phyloP scores from a whole-genome alignment of 352 stramenopile species.

The Pythium apleroticum region DNA sequence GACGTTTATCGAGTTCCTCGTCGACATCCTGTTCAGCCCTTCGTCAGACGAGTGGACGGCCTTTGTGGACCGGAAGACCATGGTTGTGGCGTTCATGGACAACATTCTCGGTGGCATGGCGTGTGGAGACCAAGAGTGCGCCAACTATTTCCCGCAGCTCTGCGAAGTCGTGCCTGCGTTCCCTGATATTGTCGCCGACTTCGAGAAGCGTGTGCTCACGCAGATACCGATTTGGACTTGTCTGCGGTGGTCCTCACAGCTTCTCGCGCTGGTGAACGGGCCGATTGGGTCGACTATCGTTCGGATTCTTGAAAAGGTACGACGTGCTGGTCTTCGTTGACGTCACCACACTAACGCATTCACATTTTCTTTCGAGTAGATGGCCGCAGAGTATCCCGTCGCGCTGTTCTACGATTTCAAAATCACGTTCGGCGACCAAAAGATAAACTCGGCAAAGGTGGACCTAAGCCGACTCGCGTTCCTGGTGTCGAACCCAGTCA shows the following conservation, averaged over 20 bases:
- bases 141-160: slow-evolving; percentile 75
- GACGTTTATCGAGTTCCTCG: slow-evolving; percentile 72
- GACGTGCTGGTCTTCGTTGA: neutral
- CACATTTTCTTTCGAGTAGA: slow-evolving; percentile 34
- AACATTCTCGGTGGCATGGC: slow-evolving; percentile 71
- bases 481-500: slow-evolving; percentile 61
- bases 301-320: slow-evolving; percentile 71
- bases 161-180: slow-evolving; percentile 62
- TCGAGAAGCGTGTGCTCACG: slow-evolving; percentile 45
- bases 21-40: slow-evolving; percentile 54
- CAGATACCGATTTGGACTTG: slow-evolving; percentile 79
- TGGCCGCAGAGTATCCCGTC: slow-evolving; percentile 67
- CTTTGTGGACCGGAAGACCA: slow-evolving; percentile 38
- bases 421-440: slow-evolving; percentile 48
- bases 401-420: slow-evolving; percentile 86
- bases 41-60: slow-evolving; percentile 36
- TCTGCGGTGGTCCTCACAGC: slow-evolving; percentile 71
- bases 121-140: slow-evolving; percentile 56
- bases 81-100: slow-evolving; percentile 49
- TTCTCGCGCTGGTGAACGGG: slow-evolving; percentile 70
- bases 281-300: slow-evolving; percentile 57
- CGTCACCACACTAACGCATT: neutral
- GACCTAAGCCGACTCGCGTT: slow-evolving; percentile 51
- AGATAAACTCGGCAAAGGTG: slow-evolving; percentile 33
- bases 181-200: slow-evolving; percentile 40